Percentiles rank a stretch among this genome's conserved stretches.
Evolutionary conservation across 2,329 filamentous ascomycete genomes (phyloP).

Genomic region (Scytalidium sp.): DNA sequence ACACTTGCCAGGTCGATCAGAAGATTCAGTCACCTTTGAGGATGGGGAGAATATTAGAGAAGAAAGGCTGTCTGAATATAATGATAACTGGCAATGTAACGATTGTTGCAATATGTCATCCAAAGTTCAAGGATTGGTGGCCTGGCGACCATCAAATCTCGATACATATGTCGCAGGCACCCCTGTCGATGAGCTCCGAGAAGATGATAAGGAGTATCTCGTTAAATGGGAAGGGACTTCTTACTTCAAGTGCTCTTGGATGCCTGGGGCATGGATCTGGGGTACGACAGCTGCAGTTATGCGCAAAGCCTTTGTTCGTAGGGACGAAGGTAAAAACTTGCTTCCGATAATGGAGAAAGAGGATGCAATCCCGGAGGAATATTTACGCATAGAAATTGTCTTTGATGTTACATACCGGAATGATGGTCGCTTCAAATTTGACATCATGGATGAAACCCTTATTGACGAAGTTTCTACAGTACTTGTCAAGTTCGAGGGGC

Average conservation of each 20-base stretch:
- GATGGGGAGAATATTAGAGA: conserved; percentile 49
- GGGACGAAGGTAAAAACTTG: conserved; percentile 54
- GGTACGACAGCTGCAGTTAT: conserved; percentile 62
- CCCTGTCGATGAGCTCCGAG: conserved; percentile 53
- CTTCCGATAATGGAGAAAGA: conserved; percentile 67
- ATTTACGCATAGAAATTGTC: conserved; percentile 82
- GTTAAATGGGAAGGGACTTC: conserved; percentile 83
- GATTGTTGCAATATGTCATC: conserved; percentile 64
- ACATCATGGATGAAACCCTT: conserved; percentile 68
- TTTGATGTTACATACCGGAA: conserved; percentile 72
- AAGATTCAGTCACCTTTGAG: conserved; percentile 30
- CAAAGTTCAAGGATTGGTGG: conserved; percentile 76
- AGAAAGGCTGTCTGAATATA: conserved; percentile 70
- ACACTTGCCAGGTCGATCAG: conserved; percentile 60
- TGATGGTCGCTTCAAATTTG: conserved; percentile 47
- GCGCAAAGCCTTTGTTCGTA: conserved; percentile 74
- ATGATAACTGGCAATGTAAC: conserved; percentile 72
- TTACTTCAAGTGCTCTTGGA: conserved; percentile 82
- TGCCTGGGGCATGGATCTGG: conserved; percentile 85
- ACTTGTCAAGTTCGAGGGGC: conserved; percentile 87
- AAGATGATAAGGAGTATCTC: conserved; percentile 87
- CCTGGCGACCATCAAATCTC: conserved; percentile 74
- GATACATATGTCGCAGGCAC: conserved; percentile 51
- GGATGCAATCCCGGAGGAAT: conserved; percentile 87
- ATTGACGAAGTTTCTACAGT: conserved; percentile 71